Conservation (phyloP, 768 basidiomycete species). For the Suillus hirtellus region DNA sequence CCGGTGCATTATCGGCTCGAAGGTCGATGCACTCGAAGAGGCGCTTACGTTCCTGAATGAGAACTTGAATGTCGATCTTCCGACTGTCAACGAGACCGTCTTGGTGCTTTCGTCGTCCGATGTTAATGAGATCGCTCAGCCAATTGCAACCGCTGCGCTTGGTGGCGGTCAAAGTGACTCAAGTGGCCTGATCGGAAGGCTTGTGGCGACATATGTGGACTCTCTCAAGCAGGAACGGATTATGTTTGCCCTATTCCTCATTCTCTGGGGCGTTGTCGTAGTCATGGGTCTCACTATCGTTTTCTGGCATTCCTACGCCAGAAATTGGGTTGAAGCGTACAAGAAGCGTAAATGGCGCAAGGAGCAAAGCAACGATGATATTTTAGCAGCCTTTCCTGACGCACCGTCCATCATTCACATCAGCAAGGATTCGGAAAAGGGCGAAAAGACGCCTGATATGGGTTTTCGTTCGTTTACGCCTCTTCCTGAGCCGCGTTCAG, state of each 20-base stretch:
- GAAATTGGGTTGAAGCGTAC: constrained; percentile 45
- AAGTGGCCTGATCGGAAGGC: constrained; percentile 65
- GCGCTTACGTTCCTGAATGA: constrained; percentile 91
- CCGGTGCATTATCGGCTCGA: constrained; percentile 87
- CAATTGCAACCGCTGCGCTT: constrained; percentile 83
- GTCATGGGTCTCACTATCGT: constrained; percentile 73
- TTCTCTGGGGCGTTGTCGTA: constrained; percentile 80
- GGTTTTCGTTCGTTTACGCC: constrained; percentile 52
- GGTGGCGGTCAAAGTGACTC: constrained; percentile 53
- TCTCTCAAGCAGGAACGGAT: constrained; percentile 79
- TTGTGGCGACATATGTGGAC: constrained; percentile 72
- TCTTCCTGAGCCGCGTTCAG: constrained; percentile 39
- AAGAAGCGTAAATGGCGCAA: constrained; percentile 50
- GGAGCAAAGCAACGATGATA: constrained; percentile 51
- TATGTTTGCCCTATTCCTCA: constrained; percentile 83
- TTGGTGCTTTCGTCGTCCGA: constrained; percentile 74
- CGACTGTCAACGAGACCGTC: constrained; percentile 70
- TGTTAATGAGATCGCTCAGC: constrained; percentile 73
- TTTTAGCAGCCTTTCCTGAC: constrained; percentile 31
- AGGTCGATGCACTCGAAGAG: constrained; percentile 82
- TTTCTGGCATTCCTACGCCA: constrained; percentile 71
- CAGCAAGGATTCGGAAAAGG: constrained; percentile 27
- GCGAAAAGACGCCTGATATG: constrained; percentile 18
- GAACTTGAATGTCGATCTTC: constrained; percentile 80
- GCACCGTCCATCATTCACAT: constrained; percentile 19